phyloP scores from a whole-genome alignment of 139 green algal species.

The Medakamo hakoo region DNA sequence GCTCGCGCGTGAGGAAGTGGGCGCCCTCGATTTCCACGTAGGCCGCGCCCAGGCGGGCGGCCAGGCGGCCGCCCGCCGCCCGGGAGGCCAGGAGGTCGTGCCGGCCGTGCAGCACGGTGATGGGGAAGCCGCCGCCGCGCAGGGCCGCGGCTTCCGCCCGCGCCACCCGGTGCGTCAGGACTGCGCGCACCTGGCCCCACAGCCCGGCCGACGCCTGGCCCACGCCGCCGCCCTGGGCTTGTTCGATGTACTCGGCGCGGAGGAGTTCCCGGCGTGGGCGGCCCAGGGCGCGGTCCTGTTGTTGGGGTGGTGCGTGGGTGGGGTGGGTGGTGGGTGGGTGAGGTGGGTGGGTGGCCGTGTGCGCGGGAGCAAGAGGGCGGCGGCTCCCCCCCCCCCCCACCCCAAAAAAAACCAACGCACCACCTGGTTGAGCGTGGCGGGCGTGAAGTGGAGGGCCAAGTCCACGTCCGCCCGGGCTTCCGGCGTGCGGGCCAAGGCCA shows the following conservation, averaged over 20 bases:
- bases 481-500: not conserved
- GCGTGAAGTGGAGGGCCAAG: not conserved
- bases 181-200: not conserved
- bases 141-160: not conserved
- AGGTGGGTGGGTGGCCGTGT: too few species aligned
- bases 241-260: not conserved
- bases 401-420: not conserved
- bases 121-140: not conserved
- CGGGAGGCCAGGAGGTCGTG: not conserved
- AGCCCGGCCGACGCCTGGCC: not conserved
- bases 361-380: too few species aligned
- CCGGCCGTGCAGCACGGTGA: conserved; percentile 1
- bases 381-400: too few species aligned
- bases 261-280: not conserved
- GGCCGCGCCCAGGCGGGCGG: not conserved
- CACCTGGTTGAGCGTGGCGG: not conserved
- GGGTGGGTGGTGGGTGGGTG: too few species aligned
- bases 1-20: conserved; percentile 5
- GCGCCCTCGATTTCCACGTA: conserved; percentile 1
- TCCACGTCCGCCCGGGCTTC: not conserved
- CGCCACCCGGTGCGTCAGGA: not conserved
- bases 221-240: not conserved
- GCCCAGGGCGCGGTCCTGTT: not conserved
- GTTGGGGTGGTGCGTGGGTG: too few species aligned
- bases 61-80: not conserved